Evolutionary conservation across 2,329 filamentous ascomycete genomes (phyloP), one percentile per base, ranked within the genome.

Genomic region (Sporothrix curviconia): DNA sequence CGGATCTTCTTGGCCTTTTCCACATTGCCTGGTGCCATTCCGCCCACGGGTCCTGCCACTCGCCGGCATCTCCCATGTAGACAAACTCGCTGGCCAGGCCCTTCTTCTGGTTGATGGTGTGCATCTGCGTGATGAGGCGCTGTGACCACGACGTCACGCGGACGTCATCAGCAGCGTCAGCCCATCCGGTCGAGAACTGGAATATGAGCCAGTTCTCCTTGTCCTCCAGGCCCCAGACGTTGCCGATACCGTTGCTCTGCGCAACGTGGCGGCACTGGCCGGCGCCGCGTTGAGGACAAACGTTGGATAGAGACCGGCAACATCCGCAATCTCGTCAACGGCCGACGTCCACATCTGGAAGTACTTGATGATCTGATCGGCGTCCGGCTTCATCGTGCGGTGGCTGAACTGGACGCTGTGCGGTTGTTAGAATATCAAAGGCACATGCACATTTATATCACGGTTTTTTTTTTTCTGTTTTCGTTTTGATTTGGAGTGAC

Each of bases 321-420:
- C 67, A 36, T 74, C 71, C 7, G 62, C 50, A 14, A 72, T 64
- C 4, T 69, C 56, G 0, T 69, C 64, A 0, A 74, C 62, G 0
- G 70, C 67, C 0, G 56, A 60, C 47, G 67, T 70, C 72, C 72
- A 76, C 0, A 63, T 54, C 3, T 68, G 8, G 55, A 69, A 72
- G 1, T 75, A 70, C 1, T 62, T 58, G 43, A 61, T 59, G 0
- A 75, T 60, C 7, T 65, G 64, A 1, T 66, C 60, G 0, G 67
- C 61, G 59, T 74, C 67, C 0, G 73, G 68, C n/a, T 65, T 65
- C 55, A 74, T 71, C 0, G 70, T 69, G 4, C 71, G 66, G 49
- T 70, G 68, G 1, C 64, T 67, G 43, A 74, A 74, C 60, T 68
- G 65, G 8, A 71, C 65, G 67, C 71, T n/a, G n/a, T n/a, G n/a